These are phyloP conservation scores for Annona squamosa DNA, from an alignment of 164 flowering plant genomes.

Conservation along the genomic window DNA sequence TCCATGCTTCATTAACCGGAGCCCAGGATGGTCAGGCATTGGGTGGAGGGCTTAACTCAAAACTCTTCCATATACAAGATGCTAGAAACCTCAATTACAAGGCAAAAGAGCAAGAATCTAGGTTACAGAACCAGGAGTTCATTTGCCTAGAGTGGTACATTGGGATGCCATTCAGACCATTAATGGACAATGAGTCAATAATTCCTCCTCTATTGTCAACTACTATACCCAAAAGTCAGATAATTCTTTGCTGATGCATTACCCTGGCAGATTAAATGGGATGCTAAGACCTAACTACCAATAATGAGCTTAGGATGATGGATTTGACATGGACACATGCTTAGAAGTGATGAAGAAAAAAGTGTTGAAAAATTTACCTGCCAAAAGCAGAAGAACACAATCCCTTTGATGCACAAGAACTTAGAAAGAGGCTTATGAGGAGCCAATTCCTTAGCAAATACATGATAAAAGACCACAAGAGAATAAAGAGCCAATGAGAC, in stretches of 20 bases:
- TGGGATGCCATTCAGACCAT: background rate
- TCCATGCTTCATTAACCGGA: background rate
- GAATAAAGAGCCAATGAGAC: conserved; percentile 88
- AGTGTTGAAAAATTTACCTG: conserved; percentile 49
- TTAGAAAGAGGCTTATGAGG: conserved; percentile 94
- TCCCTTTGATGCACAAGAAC: conserved; percentile 92
- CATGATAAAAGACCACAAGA: conserved; percentile 79
- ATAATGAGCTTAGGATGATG: background rate
- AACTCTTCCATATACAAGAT: background rate
- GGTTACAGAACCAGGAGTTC: background rate
- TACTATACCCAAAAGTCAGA: no score
- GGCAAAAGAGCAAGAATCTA: background rate
- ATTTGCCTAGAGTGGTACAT: background rate
- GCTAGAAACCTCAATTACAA: background rate
- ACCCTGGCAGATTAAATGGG: background rate
- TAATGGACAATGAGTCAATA: background rate
- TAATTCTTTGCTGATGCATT: no score
- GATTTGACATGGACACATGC: no score
- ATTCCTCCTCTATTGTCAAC: background rate
- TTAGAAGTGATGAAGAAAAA: no score
- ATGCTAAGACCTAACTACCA: background rate
- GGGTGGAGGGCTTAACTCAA: background rate
- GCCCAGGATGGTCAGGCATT: background rate
- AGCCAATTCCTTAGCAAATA: conserved; percentile 83
- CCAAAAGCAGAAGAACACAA: conserved; percentile 99